Base-by-base conservation (phyloP, 1,284 basidiomycete genomes). In the Chondrostereum purpureum region DNA sequence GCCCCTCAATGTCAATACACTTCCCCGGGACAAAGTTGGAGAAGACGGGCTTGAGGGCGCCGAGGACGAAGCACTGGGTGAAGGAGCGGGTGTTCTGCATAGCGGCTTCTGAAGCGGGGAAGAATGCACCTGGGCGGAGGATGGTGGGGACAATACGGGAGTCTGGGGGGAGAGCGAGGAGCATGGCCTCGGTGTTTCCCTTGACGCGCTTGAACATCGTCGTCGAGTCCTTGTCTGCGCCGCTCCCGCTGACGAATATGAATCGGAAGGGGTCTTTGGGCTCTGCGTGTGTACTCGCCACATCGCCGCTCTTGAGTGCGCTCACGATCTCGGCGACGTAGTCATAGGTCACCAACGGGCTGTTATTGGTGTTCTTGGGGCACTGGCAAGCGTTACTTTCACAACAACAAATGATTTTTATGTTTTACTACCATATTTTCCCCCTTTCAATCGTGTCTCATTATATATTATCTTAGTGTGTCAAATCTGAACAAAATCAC, bases 271-370 rank as follows among this genome's bases (percentile, higher is more conserved):
- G 42, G 18, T 41, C 39, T 10, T 14, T 13, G n/a, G n/a, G n/a
- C n/a, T n/a, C n/a, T n/a, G n/a, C n/a, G n/a, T n/a, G n/a, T n/a
- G n/a, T n/a, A n/a, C n/a, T n/a, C 12, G 37, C 19, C 12, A 14
- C 12, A 20, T 13, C 14, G n/a, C 14, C 19, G 12, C n/a, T 39
- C 46, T 59, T 55, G 20, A 69, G 42, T 14, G 62, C 67, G 6
- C 53, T 50, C 10, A 64, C 53, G 21, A 62, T 59, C 2, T 58
- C 51, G 47, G 65, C 51, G 14, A 64, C 54, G 45, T 62, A 68
- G 23, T 63, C 64, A 39, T 65, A 56, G 3, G 67, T 69, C n/a
- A n/a, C n/a, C n/a, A n/a, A n/a, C n/a, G n/a, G n/a, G n/a, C n/a
- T n/a, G n/a, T n/a, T n/a, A n/a, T n/a, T n/a, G n/a, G n/a, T n/a